phyloP scores from a whole-genome alignment of 768 basidiomycete species.

The Cystobasidium tubakii region DNA sequence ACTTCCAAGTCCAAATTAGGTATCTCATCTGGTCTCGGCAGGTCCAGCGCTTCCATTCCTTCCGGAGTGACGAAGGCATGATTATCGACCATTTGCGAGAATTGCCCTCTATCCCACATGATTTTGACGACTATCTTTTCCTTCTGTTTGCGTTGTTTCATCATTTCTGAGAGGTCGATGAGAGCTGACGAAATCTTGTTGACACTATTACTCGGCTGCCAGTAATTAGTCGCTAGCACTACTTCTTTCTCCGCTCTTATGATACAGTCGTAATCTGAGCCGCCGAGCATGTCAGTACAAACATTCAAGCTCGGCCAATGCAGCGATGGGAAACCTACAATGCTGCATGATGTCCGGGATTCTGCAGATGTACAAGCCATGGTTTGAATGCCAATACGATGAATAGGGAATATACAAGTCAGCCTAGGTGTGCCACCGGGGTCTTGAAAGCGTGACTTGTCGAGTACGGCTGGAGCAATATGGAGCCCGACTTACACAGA shows the following conservation, averaged over 20 bases:
- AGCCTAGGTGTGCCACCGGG: too few relatives aligned
- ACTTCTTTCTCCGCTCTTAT: slow-evolving; percentile 61
- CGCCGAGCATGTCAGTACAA: not conserved
- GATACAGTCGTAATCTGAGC: slow-evolving; percentile 45
- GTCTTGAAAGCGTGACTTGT: too few relatives aligned
- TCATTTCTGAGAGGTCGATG: slow-evolving; percentile 55
- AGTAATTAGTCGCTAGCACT: slow-evolving; percentile 64
- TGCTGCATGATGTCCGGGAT: slow-evolving; percentile 71
- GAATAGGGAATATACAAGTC: not conserved
- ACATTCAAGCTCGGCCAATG: too few relatives aligned
- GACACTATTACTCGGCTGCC: slow-evolving; percentile 57
- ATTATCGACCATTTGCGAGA: slow-evolving; percentile 50
- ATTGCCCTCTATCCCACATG: slow-evolving; percentile 60
- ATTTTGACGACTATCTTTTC: slow-evolving; percentile 58
- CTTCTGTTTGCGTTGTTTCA: slow-evolving; percentile 53
- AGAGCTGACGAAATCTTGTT: slow-evolving; percentile 56
- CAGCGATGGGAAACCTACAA: slow-evolving; percentile 48
- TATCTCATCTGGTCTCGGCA: slow-evolving; percentile 58
- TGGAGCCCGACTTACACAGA: slow-evolving; percentile 53
- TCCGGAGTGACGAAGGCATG: slow-evolving; percentile 55
- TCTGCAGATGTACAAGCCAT: slow-evolving; percentile 47
- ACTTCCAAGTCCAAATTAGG: slow-evolving; percentile 61
- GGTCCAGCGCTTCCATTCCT: slow-evolving; percentile 55
- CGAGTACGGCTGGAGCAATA: too few relatives aligned
- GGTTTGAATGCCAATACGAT: not conserved